A percentile compares a stretch with the other conserved stretches of the same genome.
Evolutionary conservation across 2,329 filamentous ascomycete species (phyloP).

Genomic region (Exophiala alcalophila): DNA sequence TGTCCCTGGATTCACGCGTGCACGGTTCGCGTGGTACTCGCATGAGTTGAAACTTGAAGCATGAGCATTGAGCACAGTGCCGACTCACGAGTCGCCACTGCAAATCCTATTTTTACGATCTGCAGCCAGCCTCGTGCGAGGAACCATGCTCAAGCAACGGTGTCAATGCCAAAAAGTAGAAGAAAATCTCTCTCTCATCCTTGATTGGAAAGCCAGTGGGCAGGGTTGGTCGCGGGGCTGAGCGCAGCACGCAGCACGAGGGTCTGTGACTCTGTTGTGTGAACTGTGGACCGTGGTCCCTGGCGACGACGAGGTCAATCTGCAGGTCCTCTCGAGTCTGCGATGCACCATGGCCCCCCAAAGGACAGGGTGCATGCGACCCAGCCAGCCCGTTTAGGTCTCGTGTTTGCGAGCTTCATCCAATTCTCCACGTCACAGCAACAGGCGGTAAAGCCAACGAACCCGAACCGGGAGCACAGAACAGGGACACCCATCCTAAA

Average conservation of each 20-base stretch:
- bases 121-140: no score
- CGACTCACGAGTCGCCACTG: no score
- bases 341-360: constrained; percentile 4
- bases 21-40: no score
- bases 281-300: neutral
- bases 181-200: neutral
- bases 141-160: neutral
- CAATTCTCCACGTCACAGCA: constrained; percentile 6
- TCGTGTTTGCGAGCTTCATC: no score
- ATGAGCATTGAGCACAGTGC: no score
- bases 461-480: constrained; percentile 16
- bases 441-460: constrained; percentile 10
- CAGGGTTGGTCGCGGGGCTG: neutral
- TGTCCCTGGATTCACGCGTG: no score
- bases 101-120: constrained; percentile 11
- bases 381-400: constrained; percentile 5
- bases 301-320: constrained; percentile 3
- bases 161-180: neutral
- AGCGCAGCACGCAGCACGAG: neutral
- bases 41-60: no score
- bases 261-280: neutral
- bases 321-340: constrained; percentile 3
- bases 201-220: neutral
- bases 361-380: constrained; percentile 6
- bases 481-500: constrained; percentile 8